Conservation (phyloP, 139 green algal genomes). For the Ettlia oleoabundans region DNA sequence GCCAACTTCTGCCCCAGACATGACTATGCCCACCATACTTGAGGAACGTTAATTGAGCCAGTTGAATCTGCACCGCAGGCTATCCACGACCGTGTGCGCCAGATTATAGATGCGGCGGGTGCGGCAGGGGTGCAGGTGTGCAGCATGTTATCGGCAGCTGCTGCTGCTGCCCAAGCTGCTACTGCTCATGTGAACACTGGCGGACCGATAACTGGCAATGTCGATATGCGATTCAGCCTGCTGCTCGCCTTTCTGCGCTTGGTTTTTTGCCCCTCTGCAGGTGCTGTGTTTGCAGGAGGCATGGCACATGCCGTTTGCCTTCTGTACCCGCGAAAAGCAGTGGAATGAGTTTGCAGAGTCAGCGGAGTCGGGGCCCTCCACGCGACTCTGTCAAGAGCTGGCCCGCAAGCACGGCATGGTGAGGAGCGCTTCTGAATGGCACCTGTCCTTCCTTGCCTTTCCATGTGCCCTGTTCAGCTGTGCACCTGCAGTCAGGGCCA, state of each 20-base stretch:
- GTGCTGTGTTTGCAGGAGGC: constrained; percentile 95
- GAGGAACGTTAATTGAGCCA: no score
- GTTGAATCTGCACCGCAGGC: background rate
- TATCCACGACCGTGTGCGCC: constrained; percentile 47
- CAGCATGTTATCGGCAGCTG: background rate
- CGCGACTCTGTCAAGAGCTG: constrained; percentile 51
- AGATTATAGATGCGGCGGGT: constrained; percentile 81
- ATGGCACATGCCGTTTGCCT: constrained; percentile 95
- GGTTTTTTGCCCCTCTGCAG: constrained; percentile 53
- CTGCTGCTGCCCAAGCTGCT: background rate
- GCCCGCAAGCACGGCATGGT: constrained; percentile 54
- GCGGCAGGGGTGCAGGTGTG: constrained; percentile 58
- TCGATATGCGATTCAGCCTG: no score
- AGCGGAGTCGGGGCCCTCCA: constrained; percentile 66
- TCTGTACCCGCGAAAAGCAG: constrained; percentile 94
- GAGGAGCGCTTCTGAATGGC: background rate
- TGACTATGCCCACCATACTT: no score
- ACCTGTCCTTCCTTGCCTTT: background rate
- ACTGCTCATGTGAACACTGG: no score
- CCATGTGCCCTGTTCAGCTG: background rate
- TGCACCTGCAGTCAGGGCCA: no score
- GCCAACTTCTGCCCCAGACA: no score
- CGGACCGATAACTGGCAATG: no score
- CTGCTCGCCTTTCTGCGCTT: background rate
- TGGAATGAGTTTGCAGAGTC: constrained; percentile 96